Evolutionary conservation across 176 grass and related monocot genomes (phyloP), one percentile per base, ranked within the genome.

Genomic region (Microstegium vimineum): DNA sequence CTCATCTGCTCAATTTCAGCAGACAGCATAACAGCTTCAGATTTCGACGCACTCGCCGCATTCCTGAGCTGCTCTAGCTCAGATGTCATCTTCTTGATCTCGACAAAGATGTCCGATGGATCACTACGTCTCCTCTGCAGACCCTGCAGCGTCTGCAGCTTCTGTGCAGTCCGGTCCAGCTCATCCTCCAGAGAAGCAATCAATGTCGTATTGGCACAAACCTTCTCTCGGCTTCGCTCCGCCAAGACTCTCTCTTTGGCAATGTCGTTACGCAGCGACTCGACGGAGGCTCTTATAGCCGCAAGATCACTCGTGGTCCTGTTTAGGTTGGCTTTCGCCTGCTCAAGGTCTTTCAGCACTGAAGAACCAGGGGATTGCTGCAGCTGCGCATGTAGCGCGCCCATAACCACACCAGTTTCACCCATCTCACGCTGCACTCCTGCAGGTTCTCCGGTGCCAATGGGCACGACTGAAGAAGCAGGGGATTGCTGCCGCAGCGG

Each of bases 1-100:
- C 86, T 98, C 26, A 76, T 91, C 81, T 89, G 88, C 64, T 94
- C 90, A 60, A 94, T 93, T 59, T 97, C 95, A 8, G 90, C 73
- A 8, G 65, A 64, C 67, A 94, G 25, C 79, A 87, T 69, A 26
- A 62, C 63, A 80, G 86, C 83, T 79, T 97, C 95, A 64, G 74
- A 79, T 31, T 86, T 91, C 7, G 92, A 81, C 5, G 81, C 84
- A 38, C 84, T 90, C 14, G 83, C 72, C 0, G 77, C 73, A 35
- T 72, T 88, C 70, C 87, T 92, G 34, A 90, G 87, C 71, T 90
- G 71, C 66, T 94, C 90, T 25, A 94, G 81, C 62, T 94, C 90
- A 17, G 80, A 85, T 35, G 86, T 91, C 84, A 91, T 76, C 73
- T 84, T 83, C 40, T 97, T 92, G 51, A 94, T 92, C 82, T 94